Conservation (phyloP, 2,329 filamentous ascomycete species). For the Alternaria hordeiaustralica region DNA sequence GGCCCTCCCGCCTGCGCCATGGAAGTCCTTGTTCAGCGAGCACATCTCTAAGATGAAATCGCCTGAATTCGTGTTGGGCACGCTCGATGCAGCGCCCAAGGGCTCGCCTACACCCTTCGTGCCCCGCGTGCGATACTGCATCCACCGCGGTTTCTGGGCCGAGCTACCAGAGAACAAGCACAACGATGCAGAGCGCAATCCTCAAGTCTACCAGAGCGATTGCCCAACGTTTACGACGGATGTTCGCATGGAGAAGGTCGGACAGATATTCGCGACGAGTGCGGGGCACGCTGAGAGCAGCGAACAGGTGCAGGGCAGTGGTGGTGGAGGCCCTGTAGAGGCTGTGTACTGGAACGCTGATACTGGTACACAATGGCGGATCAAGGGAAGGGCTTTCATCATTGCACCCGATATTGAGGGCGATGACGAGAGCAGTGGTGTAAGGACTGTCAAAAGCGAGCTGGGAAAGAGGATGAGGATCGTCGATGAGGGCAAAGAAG, state of each 20-base stretch:
- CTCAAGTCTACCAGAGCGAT: constrained; percentile 74
- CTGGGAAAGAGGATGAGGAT: constrained; percentile 69
- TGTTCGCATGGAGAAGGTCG: constrained; percentile 81
- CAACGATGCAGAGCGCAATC: constrained; percentile 76
- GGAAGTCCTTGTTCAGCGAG: constrained; percentile 58
- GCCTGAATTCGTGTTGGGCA: constrained; percentile 60
- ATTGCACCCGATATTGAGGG: constrained; percentile 72
- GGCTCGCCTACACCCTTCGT: constrained; percentile 51
- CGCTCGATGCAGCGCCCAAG: constrained; percentile 53
- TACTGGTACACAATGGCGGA: constrained; percentile 79
- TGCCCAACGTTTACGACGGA: constrained; percentile 87
- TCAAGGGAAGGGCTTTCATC: constrained; percentile 78
- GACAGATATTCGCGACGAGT: constrained; percentile 68
- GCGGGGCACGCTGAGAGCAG: constrained; percentile 54
- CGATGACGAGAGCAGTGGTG: constrained; percentile 60
- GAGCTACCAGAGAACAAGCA: constrained; percentile 73
- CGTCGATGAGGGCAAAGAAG: constrained; percentile 52
- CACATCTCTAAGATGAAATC: constrained; percentile 58
- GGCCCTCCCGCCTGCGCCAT: constrained; percentile 55
- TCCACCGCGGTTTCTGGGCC: constrained; percentile 86
- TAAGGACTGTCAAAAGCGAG: constrained; percentile 65
- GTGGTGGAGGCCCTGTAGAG: constrained; percentile 76
- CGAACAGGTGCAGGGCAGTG: constrained; percentile 57
- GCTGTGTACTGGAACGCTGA: constrained; percentile 81
- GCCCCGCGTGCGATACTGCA: constrained; percentile 75